These are phyloP conservation scores for Penicillium sp. DNA, from an alignment of 2,329 filamentous ascomycete genomes.

Conservation along the genomic window DNA sequence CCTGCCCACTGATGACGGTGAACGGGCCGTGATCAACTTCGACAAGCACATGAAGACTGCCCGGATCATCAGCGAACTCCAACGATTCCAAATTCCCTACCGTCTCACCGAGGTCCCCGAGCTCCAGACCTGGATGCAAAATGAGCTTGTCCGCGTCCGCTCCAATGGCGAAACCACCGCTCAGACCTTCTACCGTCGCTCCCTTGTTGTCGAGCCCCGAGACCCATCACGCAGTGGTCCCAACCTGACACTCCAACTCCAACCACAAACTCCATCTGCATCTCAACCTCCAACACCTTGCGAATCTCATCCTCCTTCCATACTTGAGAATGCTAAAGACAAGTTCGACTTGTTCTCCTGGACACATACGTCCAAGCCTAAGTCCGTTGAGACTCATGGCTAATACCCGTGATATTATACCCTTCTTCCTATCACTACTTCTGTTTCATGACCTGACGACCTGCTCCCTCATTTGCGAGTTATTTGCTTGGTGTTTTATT, in stretches of 20 bases:
- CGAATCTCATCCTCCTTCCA: conserved; percentile 29
- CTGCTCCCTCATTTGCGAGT: conserved; percentile 8
- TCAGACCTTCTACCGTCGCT: conserved; percentile 76
- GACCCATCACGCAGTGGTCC: conserved; percentile 28
- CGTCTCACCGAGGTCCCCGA: conserved; percentile 78
- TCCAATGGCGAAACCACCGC: conserved; percentile 62
- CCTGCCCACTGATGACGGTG: conserved; percentile 64
- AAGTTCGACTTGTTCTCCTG: conserved; percentile 56
- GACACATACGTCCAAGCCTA: conserved; percentile 47
- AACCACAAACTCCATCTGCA: conserved; percentile 12
- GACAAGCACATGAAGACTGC: conserved; percentile 95
- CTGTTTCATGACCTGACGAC: conserved; percentile 23
- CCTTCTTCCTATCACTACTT: conserved; percentile 4
- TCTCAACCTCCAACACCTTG: conserved; percentile 17
- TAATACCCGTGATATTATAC: conserved; percentile 16
- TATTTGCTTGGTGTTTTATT: conserved; percentile 9
- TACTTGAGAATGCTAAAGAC: conserved; percentile 46
- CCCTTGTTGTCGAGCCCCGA: conserved; percentile 74
- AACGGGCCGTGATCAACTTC: conserved; percentile 87
- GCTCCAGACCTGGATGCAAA: conserved; percentile 88
- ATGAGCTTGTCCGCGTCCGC: conserved; percentile 75
- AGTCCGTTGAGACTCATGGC: conserved; percentile 38
- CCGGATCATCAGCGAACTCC: conserved; percentile 91
- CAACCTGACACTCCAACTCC: not conserved
- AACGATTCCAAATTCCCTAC: conserved; percentile 95